These are phyloP conservation scores for Kondoa malvinella DNA, from an alignment of 768 basidiomycete species.

Conservation along the genomic window DNA sequence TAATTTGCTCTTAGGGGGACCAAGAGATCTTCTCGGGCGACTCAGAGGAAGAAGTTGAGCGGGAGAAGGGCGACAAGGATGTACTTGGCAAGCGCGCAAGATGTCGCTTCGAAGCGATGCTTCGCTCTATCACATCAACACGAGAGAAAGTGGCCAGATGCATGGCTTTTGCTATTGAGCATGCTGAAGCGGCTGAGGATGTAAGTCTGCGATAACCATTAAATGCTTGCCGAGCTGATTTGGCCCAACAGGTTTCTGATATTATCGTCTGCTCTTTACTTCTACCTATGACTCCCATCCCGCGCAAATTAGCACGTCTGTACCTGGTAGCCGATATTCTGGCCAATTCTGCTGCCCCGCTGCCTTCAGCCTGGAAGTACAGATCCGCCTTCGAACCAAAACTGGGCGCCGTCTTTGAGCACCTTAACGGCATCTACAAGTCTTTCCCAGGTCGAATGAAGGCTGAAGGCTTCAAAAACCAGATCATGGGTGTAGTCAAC, in stretches of 20 bases:
- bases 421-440: slow-evolving; percentile 80
- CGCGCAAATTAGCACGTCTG: slow-evolving; percentile 84
- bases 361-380: slow-evolving; percentile 85
- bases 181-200: slow-evolving; percentile 88
- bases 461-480: slow-evolving; percentile 86
- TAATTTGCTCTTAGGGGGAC: slow-evolving; percentile 29
- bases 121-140: slow-evolving; percentile 67
- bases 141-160: slow-evolving; percentile 80
- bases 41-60: slow-evolving; percentile 82
- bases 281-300: slow-evolving; percentile 86
- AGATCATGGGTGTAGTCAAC: slow-evolving; percentile 73
- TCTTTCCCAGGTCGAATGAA: slow-evolving; percentile 93
- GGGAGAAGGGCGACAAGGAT: slow-evolving; percentile 42
- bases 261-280: slow-evolving; percentile 74
- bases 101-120: slow-evolving; percentile 73
- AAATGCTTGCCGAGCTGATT: background rate
- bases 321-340: slow-evolving; percentile 94
- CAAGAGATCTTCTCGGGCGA: slow-evolving; percentile 39
- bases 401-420: slow-evolving; percentile 87
- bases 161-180: slow-evolving; percentile 94
- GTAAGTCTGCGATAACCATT: slow-evolving; percentile 37
- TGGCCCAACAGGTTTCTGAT: slow-evolving; percentile 75
- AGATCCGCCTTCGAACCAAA: slow-evolving; percentile 82
- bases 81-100: slow-evolving; percentile 58
- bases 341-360: slow-evolving; percentile 82